Evolutionary conservation across 2,329 filamentous ascomycete species (phyloP), one percentile per base, ranked within the genome.

Genomic region (Pseudopithomyces maydicus): DNA sequence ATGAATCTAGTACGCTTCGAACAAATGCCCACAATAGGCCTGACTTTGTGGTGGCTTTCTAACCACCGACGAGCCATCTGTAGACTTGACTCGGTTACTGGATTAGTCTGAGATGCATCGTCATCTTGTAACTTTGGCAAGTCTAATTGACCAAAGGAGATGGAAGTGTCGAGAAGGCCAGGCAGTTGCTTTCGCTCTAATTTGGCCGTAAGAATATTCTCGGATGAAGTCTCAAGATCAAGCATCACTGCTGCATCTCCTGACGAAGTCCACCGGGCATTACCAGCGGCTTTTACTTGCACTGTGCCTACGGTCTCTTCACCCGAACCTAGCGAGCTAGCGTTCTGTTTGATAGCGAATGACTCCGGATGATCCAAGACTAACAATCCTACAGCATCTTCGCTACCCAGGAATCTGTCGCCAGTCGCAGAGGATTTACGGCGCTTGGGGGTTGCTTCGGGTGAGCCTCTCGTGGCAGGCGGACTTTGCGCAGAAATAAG

Each of bases 291-390:
- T 42, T 71, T 73, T 19, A 68, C 65, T 5, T 68, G 64, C n/a
- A 65, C 50, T 11, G 62, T 66, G 11, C 74, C 73, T 7, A 68
- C 59, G 8, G 58, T 62, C 17, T 74, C 73, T 61, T 78, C 75
- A 26, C 61, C 68, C 11, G 80, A 76, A 45, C 76, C 73, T 32
- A 82, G 68, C 2, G 79, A 81, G 50, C 76, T 74, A 10, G 75
- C 70, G 59, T 78, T 81, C 51, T 81, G 78, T 50, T 76, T 77
- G 50, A 78, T 67, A 8, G 78, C 76, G 59, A 81, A 83, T 3
- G 76, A 69, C 45, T 81, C 76, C 0, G 78, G 66, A 52, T 83
- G 75, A 58, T 84, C 82, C 7, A 82, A 74, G n/a, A 81, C 69
- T 12, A 82, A 65, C 47, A 79, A 60, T 42, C 79, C 78, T 45